Percentiles rank a stretch among this genome's conserved stretches.
Conservation (phyloP, 2,329 filamentous ascomycete genomes). For the Cercospora sp. region DNA sequence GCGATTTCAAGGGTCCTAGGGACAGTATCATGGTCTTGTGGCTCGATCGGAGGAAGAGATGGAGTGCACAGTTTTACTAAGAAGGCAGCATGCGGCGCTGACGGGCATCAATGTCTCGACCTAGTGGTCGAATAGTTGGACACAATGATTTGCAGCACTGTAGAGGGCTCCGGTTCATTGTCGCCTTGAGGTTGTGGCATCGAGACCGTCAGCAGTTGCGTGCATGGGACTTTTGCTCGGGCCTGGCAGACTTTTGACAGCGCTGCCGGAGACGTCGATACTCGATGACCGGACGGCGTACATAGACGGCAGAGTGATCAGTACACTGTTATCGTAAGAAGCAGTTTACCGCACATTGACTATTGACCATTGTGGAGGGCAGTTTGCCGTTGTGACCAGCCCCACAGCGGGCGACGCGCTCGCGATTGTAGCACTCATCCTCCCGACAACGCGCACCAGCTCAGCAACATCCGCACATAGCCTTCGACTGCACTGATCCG, state of each 20-base stretch:
- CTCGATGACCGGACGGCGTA: neutral
- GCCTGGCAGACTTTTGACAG: neutral
- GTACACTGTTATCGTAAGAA: neutral
- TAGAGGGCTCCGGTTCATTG: too few species aligned
- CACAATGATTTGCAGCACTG: too few species aligned
- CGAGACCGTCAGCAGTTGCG: neutral
- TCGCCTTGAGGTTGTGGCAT: neutral
- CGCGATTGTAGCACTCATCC: neutral
- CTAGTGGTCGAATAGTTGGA: neutral
- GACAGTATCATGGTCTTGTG: neutral
- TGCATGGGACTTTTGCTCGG: neutral
- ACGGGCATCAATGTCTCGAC: neutral
- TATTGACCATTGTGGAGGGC: neutral
- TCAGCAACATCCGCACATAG: neutral
- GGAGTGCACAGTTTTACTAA: neutral
- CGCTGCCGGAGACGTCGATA: neutral
- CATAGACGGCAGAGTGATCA: neutral
- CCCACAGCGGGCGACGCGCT: neutral
- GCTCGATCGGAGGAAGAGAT: neutral
- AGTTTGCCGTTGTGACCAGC: neutral
- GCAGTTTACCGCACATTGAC: neutral
- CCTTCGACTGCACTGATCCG: neutral
- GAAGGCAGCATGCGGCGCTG: neutral
- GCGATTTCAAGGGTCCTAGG: neutral
- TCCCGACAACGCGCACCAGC: neutral